Evolutionary conservation across 1,284 basidiomycete genomes (phyloP).

Genomic region (Trichosporon sp.): DNA sequence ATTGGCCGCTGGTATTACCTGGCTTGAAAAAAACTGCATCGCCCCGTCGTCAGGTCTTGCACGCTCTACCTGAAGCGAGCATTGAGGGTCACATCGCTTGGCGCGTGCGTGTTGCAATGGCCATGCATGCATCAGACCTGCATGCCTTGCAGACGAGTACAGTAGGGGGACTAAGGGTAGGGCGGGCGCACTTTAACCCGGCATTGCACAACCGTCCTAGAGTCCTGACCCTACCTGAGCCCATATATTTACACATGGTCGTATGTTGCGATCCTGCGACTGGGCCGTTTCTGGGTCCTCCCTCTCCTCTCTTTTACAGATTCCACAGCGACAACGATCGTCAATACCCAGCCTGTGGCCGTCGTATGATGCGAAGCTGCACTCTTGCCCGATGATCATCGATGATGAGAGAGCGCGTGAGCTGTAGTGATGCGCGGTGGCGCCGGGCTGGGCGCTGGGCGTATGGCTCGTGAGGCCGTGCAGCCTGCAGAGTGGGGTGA

Average conservation of each 20-base stretch:
- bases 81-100: background rate
- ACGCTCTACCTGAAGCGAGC: background rate
- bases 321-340: background rate
- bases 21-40: background rate
- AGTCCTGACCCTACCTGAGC: background rate
- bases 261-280: background rate
- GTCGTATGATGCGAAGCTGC: too few relatives aligned
- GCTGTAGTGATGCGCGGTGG: background rate
- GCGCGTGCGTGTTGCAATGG: background rate
- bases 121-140: too few relatives aligned
- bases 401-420: too few relatives aligned
- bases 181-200: slow-evolving; percentile 10
- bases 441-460: too few relatives aligned
- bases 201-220: background rate
- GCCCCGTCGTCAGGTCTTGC: background rate
- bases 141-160: too few relatives aligned
- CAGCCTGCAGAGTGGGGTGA: background rate
- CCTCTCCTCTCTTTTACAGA: background rate
- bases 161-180: too few relatives aligned
- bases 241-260: background rate
- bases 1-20: background rate
- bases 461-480: too few relatives aligned
- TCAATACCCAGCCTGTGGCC: background rate
- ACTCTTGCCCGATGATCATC: too few relatives aligned
- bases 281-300: too few relatives aligned